Base-by-base conservation (phyloP, 2,329 filamentous ascomycete species). In the Chaetomiaceae sp. region DNA sequence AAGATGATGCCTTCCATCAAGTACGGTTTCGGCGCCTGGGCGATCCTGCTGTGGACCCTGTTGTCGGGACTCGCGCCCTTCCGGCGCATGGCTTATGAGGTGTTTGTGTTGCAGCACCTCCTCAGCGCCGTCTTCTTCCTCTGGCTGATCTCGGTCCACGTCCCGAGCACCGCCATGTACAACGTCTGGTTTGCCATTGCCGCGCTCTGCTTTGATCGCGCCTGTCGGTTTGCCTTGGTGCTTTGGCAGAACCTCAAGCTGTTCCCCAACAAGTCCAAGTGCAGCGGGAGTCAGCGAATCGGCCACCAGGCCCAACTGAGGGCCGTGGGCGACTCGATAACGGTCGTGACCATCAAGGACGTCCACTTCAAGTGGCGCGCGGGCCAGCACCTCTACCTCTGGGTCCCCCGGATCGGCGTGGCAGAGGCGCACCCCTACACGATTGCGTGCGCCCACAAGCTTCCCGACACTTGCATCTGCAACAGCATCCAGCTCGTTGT, bases 61-160 rank as follows among this genome's bases (percentile, higher is more conserved):
- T 65, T 87, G 29, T 80, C 80, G 6, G 83, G 83, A 2, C 72
- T 87, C 51, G 75, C 80, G 6, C 86, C 86, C 0, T 71, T 89
- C 31, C 78, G 86, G 5, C 76, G 81, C n/a, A 73, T 83, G 71
- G 76, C 77, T 6, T 89, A 89, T 65, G 86, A 89, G 69, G 55
- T 87, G 0, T 89, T 88, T 64, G 78, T 89, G 15, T 61, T 82
- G 3, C 86, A 89, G 66, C 86, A 89, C 64, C 70, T 88, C 23
- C 65, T 80, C 15, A 79, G 82, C 3, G 83, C 83, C 52, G 73
- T 79, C 27, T 64, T 84, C 22, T 79, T 89, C 62, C 69, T 88
- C 34, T 85, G 80, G 70, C 72, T 86, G 37, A 67, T 88, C 9
- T 82, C 84, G 61, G 69, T 77, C 34, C 85, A 89, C 64, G 76